Evolutionary conservation across 768 basidiomycete genomes (phyloP).

Genomic region (Solioccasus polychromus): DNA sequence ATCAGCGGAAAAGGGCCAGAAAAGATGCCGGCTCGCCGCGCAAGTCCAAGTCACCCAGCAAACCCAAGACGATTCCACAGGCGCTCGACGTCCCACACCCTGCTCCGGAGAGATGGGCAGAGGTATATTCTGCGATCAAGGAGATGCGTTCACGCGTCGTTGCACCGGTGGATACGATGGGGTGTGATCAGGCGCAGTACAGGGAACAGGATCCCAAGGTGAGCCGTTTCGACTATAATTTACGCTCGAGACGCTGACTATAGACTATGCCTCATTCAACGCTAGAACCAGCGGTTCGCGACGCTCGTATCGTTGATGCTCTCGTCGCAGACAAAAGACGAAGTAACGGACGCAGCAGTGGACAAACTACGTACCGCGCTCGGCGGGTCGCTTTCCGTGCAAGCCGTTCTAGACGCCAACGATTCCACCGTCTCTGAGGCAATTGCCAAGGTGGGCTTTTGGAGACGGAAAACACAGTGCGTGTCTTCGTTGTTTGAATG

Average conservation of each 20-base stretch:
- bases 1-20: not conserved
- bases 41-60: constrained; percentile 41
- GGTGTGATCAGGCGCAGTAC: constrained; percentile 69
- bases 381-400: constrained; percentile 76
- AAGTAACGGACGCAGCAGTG: constrained; percentile 80
- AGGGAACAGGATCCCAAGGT: constrained; percentile 69
- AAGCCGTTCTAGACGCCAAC: constrained; percentile 64
- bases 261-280: not conserved
- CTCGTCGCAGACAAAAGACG: constrained; percentile 93
- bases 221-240: no score
- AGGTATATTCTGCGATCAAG: constrained; percentile 69
- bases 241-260: not conserved
- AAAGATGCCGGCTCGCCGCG: not conserved
- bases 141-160: constrained; percentile 68
- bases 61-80: constrained; percentile 54
- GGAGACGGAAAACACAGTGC: constrained; percentile 82
- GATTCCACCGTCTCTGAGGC: constrained; percentile 63
- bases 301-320: constrained; percentile 93
- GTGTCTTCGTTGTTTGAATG: constrained; percentile 18
- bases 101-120: constrained; percentile 62
- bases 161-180: constrained; percentile 94
- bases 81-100: constrained; percentile 61
- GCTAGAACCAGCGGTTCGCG: constrained; percentile 75
- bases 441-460: constrained; percentile 90
- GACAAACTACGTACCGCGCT: constrained; percentile 66